Base-by-base conservation (phyloP, 2,329 filamentous ascomycete species). In the Macrophomina phaseolina region DNA sequence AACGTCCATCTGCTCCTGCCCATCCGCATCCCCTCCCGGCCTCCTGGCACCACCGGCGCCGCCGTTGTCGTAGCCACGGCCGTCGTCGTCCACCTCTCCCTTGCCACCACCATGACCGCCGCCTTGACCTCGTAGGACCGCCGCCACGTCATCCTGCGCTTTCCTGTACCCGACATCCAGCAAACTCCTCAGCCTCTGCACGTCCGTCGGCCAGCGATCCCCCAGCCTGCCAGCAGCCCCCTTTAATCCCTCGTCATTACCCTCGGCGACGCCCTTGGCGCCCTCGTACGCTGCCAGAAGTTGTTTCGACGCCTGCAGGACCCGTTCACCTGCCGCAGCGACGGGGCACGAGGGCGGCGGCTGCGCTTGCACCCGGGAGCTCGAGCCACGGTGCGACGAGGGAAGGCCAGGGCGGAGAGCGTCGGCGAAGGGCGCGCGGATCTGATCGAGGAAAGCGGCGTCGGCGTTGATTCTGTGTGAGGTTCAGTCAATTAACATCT, bases 131-230 rank as follows among this genome's bases (percentile, higher is more conserved):
- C 42, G 51, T 30, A 79, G 55, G 16, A 76, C 69, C 55, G 71
- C 76, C 68, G 70, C 73, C 18, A 76, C 70, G 46, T 74, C 73
- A 30, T 68, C 71, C 63, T 73, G 28, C 30, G 76, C 75, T n/a
- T 69, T 70, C 56, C 71, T 72, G 7, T 76, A 71, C 18, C 74
- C 73, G 30, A 73, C 55, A n/a, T 63, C 71, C 34, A 78, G 66
- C 23, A 71, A 49, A 23, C 63, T 69, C 45, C 73, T 70, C 6
- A 69, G 70, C 7, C 74, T 68, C 9, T 71, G 53, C 16, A 77
- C 55, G 12, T 76, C 73, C 9, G 70, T 53, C 61, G 70, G 62
- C 75, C 75, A 78, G 28, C 38, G n/a, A 14, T 46, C 23, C 3
- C 58, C 65, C 12, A 67, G 58, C n/a, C 38, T 28, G 5, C 53